Percentiles rank a stretch among this genome's conserved stretches.
These are phyloP conservation scores for Trifolium pratense DNA, from an alignment of 306 rosid species.

Conservation along the genomic window DNA sequence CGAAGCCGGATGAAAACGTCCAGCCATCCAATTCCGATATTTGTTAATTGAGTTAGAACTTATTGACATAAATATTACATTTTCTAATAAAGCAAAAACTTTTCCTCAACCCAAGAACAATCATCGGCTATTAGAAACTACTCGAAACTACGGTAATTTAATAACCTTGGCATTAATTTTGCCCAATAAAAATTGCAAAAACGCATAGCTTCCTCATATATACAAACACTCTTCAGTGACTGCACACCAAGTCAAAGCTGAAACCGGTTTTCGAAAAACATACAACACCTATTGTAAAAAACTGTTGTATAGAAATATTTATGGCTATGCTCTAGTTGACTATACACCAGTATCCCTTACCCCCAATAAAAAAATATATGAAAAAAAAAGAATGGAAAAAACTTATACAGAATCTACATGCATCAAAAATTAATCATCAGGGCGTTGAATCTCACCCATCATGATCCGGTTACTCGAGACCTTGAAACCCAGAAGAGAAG, in stretches of 20 bases:
- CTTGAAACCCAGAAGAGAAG: conserved; percentile 76
- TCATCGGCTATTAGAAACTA: not conserved
- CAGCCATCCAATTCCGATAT: too few relatives aligned
- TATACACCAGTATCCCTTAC: conserved; percentile 48
- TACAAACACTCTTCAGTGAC: conserved; percentile 57
- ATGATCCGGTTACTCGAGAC: conserved; percentile 77
- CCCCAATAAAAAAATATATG: conserved; percentile 2
- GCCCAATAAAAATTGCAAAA: conserved; percentile 36
- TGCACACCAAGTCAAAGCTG: conserved; percentile 36
- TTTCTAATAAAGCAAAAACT: not conserved
- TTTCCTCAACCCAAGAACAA: not conserved
- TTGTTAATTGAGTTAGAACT: too few relatives aligned
- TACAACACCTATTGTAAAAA: conserved; percentile 39
- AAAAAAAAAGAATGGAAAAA: conserved; percentile 2
- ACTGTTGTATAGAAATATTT: conserved; percentile 34
- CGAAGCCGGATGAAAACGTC: too few relatives aligned
- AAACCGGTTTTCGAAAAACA: conserved; percentile 32
- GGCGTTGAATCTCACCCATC: conserved; percentile 83
- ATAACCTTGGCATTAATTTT: conserved; percentile 21
- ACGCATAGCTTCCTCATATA: conserved; percentile 46
- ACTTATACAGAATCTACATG: conserved; percentile 37
- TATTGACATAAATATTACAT: not conserved
- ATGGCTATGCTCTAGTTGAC: conserved; percentile 48
- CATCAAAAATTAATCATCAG: conserved; percentile 52
- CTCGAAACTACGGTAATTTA: not conserved